Evolutionary conservation across 768 basidiomycete genomes (phyloP), one percentile per base, ranked within the genome.

Genomic region (Dacryopinax spathularia): DNA sequence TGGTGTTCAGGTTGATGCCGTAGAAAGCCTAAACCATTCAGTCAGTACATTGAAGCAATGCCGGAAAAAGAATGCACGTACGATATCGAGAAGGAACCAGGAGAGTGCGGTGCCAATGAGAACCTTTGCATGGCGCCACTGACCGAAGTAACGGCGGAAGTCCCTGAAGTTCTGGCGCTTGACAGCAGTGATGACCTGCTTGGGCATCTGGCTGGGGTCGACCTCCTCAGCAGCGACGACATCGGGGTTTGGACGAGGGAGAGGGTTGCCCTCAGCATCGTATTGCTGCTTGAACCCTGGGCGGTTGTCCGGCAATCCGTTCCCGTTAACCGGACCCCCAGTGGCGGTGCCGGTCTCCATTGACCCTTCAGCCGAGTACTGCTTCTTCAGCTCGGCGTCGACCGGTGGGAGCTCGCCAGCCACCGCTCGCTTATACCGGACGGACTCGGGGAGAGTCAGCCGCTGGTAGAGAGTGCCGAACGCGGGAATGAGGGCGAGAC

Each of bases 31-130:
- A 61, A 29, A 36, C 9, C 15, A 16, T n/a, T 27, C 22, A 34
- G 16, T n/a, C 36, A 33, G 9, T 29, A 20, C 27, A 63, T 59
- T 0, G 34, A 60, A 33, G 25, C 35, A 33, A 25, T 43, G 31
- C 33, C 34, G 63, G 15, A 61, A 12, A 48, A 39, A 39, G 16
- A 37, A 27, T 20, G 31, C n/a, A 5, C 10, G 34, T 27, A 62
- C 84, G 33, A 89, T 79, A 67, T 89, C 88, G 34, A 89, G 78
- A 25, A 89, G 70, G 76, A 90, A 88, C 89, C 89, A 90, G 66
- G 82, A 85, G 41, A 71, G 33, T 63, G 79, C 81, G 0, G 88
- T 89, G 12, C 84, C 88, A 44, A 90, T 75, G 13, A 91, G 75
- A 22, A 84, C 71, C 69, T 84, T 86, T 2, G 78, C 75, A 63